These are phyloP conservation scores for Elaeis oleifera DNA, from an alignment of 202 grass and related monocot species.

Conservation along the genomic window DNA sequence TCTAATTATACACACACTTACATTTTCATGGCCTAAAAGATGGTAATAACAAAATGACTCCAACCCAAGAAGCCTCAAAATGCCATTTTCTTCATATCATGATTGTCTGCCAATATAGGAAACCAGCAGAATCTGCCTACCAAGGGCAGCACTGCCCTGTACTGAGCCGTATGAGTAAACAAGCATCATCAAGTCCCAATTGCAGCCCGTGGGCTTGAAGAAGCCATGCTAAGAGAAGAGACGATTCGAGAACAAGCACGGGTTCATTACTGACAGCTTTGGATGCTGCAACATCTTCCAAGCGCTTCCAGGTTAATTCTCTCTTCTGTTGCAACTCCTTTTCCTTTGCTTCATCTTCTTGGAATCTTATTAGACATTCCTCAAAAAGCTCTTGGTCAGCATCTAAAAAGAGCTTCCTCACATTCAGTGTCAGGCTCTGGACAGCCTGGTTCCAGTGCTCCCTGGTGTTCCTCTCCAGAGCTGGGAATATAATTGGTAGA, in stretches of 20 bases:
- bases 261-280: conserved; percentile 15
- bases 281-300: conserved; percentile 8
- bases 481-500: conserved; percentile 17
- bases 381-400: conserved; percentile 19
- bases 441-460: conserved; percentile 13
- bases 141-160: too few species aligned
- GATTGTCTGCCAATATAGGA: not conserved
- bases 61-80: not conserved
- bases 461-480: conserved; percentile 18
- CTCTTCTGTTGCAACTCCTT: conserved; percentile 9
- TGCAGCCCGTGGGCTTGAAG: not conserved
- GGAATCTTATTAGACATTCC: conserved; percentile 10
- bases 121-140: not conserved
- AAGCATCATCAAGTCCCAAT: not conserved
- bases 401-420: conserved; percentile 10
- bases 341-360: conserved; percentile 8
- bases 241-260: conserved; percentile 6
- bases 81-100: not conserved
- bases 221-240: conserved; percentile 6
- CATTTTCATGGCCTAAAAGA: not conserved
- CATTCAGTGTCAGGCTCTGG: conserved; percentile 15
- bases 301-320: conserved; percentile 7
- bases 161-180: too few species aligned
- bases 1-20: conserved; percentile 9
- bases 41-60: not conserved